phyloP scores from a whole-genome alignment of 768 basidiomycete species.

The Xerocomellus intermedius region DNA sequence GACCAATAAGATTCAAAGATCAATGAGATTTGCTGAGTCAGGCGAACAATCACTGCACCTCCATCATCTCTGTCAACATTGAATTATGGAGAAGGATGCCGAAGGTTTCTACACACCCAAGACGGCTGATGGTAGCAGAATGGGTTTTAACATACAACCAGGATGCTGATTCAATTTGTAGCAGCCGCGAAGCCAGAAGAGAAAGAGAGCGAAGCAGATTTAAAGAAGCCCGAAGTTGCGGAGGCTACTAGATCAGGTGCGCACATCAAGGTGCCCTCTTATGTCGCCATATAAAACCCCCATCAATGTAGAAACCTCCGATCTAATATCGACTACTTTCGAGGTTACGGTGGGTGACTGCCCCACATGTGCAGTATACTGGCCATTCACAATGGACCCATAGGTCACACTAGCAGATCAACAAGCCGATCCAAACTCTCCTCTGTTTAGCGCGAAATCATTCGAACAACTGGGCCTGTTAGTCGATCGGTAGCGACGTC shows the following conservation, averaged over 20 bases:
- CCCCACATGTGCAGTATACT: not conserved
- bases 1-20: constrained; percentile 24
- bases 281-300: not conserved
- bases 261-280: constrained; percentile 1
- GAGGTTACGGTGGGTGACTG: constrained; percentile 66
- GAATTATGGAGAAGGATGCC: constrained; percentile 66
- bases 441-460: constrained; percentile 86
- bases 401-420: constrained; percentile 97
- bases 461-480: constrained; percentile 96
- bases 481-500: constrained; percentile 32
- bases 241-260: constrained; percentile 23
- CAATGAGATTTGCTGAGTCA: constrained; percentile 23
- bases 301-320: constrained; percentile 36
- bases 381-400: constrained; percentile 5
- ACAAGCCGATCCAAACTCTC: constrained; percentile 94
- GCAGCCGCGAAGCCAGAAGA: constrained; percentile 24
- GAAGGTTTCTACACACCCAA: constrained; percentile 75
- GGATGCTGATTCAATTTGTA: constrained; percentile 10
- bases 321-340: constrained; percentile 77
- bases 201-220: constrained; percentile 28
- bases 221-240: constrained; percentile 19
- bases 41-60: not conserved
- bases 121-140: constrained; percentile 38
- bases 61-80: constrained; percentile 8
- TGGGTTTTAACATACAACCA: not conserved